Evolutionary conservation across 331 rosid species (phyloP), one percentile per base, ranked within the genome.

Genomic region (Acacia concinna): DNA sequence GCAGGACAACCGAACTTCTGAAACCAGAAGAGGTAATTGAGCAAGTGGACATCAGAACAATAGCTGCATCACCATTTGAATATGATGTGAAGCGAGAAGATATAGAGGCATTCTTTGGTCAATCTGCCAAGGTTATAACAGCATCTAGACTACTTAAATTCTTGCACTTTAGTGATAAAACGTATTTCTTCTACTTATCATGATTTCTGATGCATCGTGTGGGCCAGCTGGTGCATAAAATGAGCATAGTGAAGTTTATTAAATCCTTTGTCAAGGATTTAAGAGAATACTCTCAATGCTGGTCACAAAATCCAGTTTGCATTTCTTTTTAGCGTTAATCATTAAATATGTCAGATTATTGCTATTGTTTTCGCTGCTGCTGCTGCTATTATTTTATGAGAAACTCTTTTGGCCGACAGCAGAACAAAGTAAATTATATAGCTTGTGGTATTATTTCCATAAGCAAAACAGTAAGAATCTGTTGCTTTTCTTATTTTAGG

Each of bases 21-120:
- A 90, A 89, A 68, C 88, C 89, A 1, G 98, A 94, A 70, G 92
- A 87, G 83, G 84, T 91, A 52, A 86, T 92, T 25, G 97, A 92
- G 87, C 98, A 94, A 81, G 84, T 90, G 82, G 97, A 94, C 79
- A 79, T 56, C 70, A 92, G 94, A 82, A 94, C 98, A 9, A 75
- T 90, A 54, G 98, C 98, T 77, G 97, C 89, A 5, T 83, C 94
- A 15, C 98, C 97, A 14, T 88, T 94, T 75, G 89, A 83, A 78
- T 82, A 86, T 76, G 90, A 86, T 69, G 86, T 82, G 74, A 92
- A 91, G 86, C 94, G 85, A 66, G 98, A 94, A 82, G 94, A 88
- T 63, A 79, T 88, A 14, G 94, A 92, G 79, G 59, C 82, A 31
- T 88, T 85, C 83, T 92, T 94, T 66, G 84, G 85, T 32, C 85